These are phyloP conservation scores for Daldinia sp. DNA, from an alignment of 2,329 filamentous ascomycete species.

Conservation along the genomic window DNA sequence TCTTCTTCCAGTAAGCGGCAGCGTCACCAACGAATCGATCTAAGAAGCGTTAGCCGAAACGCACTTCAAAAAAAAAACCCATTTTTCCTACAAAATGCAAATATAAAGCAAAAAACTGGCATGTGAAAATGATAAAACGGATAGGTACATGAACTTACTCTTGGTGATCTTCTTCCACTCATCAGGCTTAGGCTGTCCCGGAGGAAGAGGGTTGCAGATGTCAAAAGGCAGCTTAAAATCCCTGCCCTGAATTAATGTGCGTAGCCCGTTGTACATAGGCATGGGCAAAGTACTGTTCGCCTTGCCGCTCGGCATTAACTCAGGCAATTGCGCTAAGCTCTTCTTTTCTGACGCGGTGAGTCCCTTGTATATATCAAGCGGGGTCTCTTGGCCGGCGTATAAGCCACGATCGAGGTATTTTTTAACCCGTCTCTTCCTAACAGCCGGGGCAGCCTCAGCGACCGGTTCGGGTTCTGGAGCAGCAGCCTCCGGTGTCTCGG, in stretches of 20 bases:
- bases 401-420: slow-evolving; percentile 84
- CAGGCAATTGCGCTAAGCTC: slow-evolving; percentile 56
- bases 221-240: slow-evolving; percentile 92
- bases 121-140: not conserved
- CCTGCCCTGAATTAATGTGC: slow-evolving; percentile 73
- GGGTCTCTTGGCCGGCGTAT: slow-evolving; percentile 80
- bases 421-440: slow-evolving; percentile 65
- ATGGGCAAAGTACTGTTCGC: slow-evolving; percentile 71
- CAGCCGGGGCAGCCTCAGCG: slow-evolving; percentile 48
- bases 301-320: slow-evolving; percentile 55
- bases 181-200: slow-evolving; percentile 87
- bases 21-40: slow-evolving; percentile 92
- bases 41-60: slow-evolving; percentile 52
- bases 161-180: slow-evolving; percentile 93
- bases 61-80: not conserved
- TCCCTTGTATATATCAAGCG: slow-evolving; percentile 56
- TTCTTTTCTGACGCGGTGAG: slow-evolving; percentile 62
- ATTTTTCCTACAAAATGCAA: not conserved
- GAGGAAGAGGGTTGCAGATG: slow-evolving; percentile 85
- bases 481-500: slow-evolving; percentile 48
- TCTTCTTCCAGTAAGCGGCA: slow-evolving; percentile 80
- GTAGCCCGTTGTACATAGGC: slow-evolving; percentile 80
- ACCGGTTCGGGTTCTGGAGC: slow-evolving; percentile 47
- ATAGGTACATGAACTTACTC: slow-evolving; percentile 67
- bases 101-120: not conserved